Conservation (phyloP, 2,329 filamentous ascomycete genomes). For the Aspergillus amoenus region DNA sequence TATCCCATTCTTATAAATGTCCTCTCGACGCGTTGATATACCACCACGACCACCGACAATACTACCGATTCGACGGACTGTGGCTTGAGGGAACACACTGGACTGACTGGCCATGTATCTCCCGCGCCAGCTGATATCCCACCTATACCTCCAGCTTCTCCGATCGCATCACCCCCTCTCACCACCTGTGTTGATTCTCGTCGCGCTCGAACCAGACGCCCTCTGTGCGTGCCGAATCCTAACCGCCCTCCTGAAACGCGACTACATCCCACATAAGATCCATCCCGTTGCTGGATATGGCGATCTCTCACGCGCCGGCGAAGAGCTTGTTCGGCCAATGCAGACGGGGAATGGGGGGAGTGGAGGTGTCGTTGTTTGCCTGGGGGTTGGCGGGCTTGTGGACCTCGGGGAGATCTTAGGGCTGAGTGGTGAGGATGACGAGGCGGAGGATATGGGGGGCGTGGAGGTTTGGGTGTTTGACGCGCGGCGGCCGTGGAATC, state of each 20-base stretch:
- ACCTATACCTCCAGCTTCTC: conserved; percentile 87
- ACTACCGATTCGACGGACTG: background rate
- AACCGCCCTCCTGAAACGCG: conserved; percentile 88
- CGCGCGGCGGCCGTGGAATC: conserved; percentile 87
- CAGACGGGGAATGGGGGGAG: conserved; percentile 79
- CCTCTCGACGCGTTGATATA: conserved; percentile 6
- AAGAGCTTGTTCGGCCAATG: conserved; percentile 79
- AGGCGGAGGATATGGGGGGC: conserved; percentile 65
- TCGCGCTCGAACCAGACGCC: conserved; percentile 90
- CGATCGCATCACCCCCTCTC: conserved; percentile 84
- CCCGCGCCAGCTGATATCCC: conserved; percentile 81
- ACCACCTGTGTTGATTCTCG: conserved; percentile 85
- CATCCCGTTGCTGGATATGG: conserved; percentile 91
- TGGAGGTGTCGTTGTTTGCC: conserved; percentile 85
- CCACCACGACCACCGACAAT: background rate
- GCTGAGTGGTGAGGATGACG: conserved; percentile 66
- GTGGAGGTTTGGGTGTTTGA: conserved; percentile 96
- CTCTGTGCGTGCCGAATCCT: conserved; percentile 94
- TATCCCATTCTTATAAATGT: conserved; percentile 9
- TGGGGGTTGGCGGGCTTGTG: conserved; percentile 89
- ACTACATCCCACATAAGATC: conserved; percentile 97
- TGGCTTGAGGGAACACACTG: background rate
- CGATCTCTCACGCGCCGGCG: conserved; percentile 77
- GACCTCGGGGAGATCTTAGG: conserved; percentile 80
- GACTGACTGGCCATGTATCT: conserved; percentile 74